These are phyloP conservation scores for Penicillium sp. DNA, from an alignment of 2,329 filamentous ascomycete genomes.

Conservation along the genomic window DNA sequence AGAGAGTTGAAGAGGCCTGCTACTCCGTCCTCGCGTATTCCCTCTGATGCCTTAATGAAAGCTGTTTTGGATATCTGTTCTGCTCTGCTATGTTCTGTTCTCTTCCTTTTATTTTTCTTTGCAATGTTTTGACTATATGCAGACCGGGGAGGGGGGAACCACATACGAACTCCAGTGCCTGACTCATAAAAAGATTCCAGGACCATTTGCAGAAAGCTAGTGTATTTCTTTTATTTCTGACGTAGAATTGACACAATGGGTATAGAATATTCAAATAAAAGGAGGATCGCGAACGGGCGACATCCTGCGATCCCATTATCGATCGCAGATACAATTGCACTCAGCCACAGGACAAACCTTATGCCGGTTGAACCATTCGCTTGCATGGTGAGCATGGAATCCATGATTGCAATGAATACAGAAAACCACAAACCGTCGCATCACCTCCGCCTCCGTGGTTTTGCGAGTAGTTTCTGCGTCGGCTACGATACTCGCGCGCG, in stretches of 20 bases:
- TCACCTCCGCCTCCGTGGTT: conserved; percentile 44
- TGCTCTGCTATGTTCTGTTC: no score
- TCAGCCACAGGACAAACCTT: conserved; percentile 44
- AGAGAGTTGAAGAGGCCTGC: no score
- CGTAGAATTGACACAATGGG: conserved; percentile 8
- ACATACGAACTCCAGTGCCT: no score
- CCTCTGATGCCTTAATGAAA: no score
- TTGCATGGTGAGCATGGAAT: conserved; percentile 64
- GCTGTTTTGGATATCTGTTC: no score
- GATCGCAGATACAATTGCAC: conserved; percentile 45
- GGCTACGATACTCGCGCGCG: conserved; percentile 38
- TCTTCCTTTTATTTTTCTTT: no score
- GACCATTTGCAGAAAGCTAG: neutral
- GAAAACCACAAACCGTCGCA: conserved; percentile 60
- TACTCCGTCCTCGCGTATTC: no score
- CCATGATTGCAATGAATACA: conserved; percentile 66
- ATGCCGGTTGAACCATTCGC: conserved; percentile 58
- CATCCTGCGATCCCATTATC: conserved; percentile 18
- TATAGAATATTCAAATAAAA: conserved; percentile 11
- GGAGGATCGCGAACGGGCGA: neutral
- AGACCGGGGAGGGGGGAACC: no score
- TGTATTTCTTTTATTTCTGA: neutral
- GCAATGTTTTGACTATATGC: no score
- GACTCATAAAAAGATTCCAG: neutral
- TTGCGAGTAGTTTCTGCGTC: conserved; percentile 33